phyloP scores from a whole-genome alignment of 2,329 filamentous ascomycete species.

The Thelonectria rubi region DNA sequence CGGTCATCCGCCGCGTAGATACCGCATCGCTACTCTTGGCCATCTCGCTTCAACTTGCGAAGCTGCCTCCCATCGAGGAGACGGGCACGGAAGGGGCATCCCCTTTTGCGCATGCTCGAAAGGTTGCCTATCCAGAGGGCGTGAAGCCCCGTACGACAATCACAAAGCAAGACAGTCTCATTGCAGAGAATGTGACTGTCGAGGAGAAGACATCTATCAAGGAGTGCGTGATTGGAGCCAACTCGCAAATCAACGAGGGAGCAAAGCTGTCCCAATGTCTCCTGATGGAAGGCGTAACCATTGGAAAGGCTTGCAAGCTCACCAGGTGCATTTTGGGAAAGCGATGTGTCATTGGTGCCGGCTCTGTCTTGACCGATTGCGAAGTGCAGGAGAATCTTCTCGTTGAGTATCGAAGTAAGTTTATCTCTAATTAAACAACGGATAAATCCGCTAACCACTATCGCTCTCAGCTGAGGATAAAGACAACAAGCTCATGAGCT shows the following conservation, averaged over 20 bases:
- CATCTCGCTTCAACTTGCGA: constrained; percentile 86
- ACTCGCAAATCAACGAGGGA: constrained; percentile 86
- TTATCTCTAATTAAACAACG: constrained; percentile 6
- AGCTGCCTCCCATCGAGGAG: constrained; percentile 77
- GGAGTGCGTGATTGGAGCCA: constrained; percentile 86
- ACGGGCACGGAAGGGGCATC: constrained; percentile 66
- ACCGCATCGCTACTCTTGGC: constrained; percentile 83
- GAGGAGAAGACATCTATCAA: constrained; percentile 93
- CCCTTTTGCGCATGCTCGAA: constrained; percentile 79
- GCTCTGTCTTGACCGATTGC: constrained; percentile 82
- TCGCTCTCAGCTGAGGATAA: constrained; percentile 67
- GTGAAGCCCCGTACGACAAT: constrained; percentile 85
- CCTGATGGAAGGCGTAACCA: constrained; percentile 88
- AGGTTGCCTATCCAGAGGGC: constrained; percentile 84
- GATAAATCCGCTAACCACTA: constrained; percentile 23
- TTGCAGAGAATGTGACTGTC: constrained; percentile 88
- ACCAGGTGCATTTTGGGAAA: constrained; percentile 88
- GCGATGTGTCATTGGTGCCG: constrained; percentile 83
- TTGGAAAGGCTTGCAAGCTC: constrained; percentile 85
- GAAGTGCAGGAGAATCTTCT: constrained; percentile 92
- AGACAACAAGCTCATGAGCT: constrained; percentile 73
- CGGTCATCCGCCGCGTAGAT: constrained; percentile 87
- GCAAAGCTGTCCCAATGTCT: constrained; percentile 87
- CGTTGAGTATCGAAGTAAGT: constrained; percentile 79
- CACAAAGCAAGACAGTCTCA: constrained; percentile 80